Percentiles rank a stretch among this genome's conserved stretches.
Conservation (phyloP, 805 yeast genomes). For the Metschnikowia continentalis region DNA sequence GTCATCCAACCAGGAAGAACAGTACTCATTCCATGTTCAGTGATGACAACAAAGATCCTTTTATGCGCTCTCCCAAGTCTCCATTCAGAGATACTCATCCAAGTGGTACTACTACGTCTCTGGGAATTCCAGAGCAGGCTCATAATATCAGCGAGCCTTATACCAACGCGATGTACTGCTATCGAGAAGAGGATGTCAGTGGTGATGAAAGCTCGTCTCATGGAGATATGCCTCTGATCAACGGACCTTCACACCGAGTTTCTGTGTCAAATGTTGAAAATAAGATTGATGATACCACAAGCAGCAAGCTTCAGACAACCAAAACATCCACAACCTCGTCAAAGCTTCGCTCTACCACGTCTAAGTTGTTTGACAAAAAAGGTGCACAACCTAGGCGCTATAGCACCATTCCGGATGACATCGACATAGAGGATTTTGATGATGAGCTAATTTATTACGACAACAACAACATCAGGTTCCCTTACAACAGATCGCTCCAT, state of each 20-base stretch:
- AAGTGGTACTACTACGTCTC: neutral
- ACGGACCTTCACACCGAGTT: conserved; percentile 4
- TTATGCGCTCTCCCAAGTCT: conserved; percentile 11
- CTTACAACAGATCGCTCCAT: conserved; percentile 25
- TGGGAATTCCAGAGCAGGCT: conserved; percentile 8
- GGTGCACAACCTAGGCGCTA: conserved; percentile 71
- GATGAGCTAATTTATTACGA: conserved; percentile 49
- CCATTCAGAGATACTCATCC: conserved; percentile 7
- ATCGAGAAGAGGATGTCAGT: conserved; percentile 25
- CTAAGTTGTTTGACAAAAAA: conserved; percentile 67
- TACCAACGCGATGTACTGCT: conserved; percentile 26
- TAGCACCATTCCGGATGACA: conserved; percentile 65
- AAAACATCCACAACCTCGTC: conserved; percentile 31
- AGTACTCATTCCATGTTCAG: conserved; percentile 13
- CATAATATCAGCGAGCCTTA: conserved; percentile 22
- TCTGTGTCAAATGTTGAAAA: conserved; percentile 1
- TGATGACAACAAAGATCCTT: conserved; percentile 11
- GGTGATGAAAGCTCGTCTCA: conserved; percentile 30
- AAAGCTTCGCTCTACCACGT: conserved; percentile 62
- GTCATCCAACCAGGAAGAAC: conserved; percentile 11
- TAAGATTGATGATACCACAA: neutral
- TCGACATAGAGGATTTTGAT: conserved; percentile 50
- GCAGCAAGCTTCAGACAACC: conserved; percentile 21
- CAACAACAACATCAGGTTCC: conserved; percentile 35
- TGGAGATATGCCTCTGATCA: conserved; percentile 22